Base-by-base conservation (phyloP, 2,329 filamentous ascomycete genomes). In the Cladosporium colombiae region DNA sequence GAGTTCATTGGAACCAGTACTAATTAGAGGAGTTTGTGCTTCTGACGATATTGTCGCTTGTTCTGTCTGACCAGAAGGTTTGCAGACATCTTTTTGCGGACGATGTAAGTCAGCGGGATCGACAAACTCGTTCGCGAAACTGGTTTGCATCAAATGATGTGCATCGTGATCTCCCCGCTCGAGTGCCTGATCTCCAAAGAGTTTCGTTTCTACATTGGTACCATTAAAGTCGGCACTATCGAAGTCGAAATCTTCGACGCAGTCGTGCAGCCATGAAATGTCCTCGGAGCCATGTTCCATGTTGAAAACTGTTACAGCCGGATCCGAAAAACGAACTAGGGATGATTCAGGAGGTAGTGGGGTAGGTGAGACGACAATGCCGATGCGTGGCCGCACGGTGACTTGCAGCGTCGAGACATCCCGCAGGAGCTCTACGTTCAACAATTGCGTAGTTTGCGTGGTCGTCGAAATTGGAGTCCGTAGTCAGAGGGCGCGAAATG, bases 41-140 rank as follows among this genome's bases (percentile, higher is more conserved):
- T 27, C 11, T 21, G 18, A 21, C 21, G 18, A 29, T 3, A 33
- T 14, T 21, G 2, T 11, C 0, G 27, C 18, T 8, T 33, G 52
- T 23, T 5, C 16, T 5, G 27, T 23, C 18, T n/a, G 25, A 8
- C n/a, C 40, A 7, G 40, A 21, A 3, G 8, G 3, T 14, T 18
- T 21, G 52, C 27, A 4, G 5, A 23, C 40, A 61, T 49, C n/a
- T 11, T 35, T 27, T 49, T 33, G 37, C 18, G 23, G 16, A 16
- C 27, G 25, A 4, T 50, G 44, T 31, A 61, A 33, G n/a, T 61
- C 58, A 8, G 58, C 58, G 10, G 40, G 58, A 23, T 61, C 35
- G 27, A 61, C 58, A 35, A 23, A 61, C 18, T 21, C 52, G 18
- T 18, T 46, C 8, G 23, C n/a, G 4, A 21, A 10, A n/a, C 18